A percentile compares a stretch with the other conserved stretches of the same genome.
These are phyloP conservation scores for Colletotrichum musicola DNA, from an alignment of 2,329 filamentous ascomycete species.

Conservation along the genomic window DNA sequence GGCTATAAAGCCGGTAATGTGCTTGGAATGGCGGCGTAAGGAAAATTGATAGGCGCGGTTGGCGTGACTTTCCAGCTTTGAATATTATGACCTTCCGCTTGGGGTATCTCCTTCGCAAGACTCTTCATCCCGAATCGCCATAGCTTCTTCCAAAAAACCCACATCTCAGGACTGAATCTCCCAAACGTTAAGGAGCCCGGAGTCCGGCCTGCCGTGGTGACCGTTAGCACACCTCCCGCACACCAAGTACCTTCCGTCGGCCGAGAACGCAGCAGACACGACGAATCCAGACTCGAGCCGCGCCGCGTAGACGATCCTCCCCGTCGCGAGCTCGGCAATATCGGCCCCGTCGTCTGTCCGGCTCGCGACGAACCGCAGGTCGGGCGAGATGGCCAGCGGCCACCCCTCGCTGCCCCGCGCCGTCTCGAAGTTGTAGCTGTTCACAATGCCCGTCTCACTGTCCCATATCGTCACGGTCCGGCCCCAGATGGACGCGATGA, in stretches of 20 bases:
- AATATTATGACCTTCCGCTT: too few species aligned
- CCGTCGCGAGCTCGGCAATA: slow-evolving; percentile 32
- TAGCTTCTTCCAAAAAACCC: background rate
- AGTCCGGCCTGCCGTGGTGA: slow-evolving; percentile 25
- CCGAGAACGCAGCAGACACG: slow-evolving; percentile 26
- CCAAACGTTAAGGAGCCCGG: slow-evolving; percentile 27
- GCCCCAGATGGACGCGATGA: slow-evolving; percentile 32
- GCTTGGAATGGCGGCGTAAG: too few species aligned
- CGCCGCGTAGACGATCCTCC: slow-evolving; percentile 30
- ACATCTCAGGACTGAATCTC: slow-evolving; percentile 3
- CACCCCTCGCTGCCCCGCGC: slow-evolving; percentile 30
- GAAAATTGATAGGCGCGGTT: too few species aligned
- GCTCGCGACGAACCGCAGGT: slow-evolving; percentile 31
- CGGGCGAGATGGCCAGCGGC: slow-evolving; percentile 33
- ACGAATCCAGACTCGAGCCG: slow-evolving; percentile 33
- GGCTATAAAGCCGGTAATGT: too few species aligned
- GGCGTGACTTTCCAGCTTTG: too few species aligned
- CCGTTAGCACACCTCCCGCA: slow-evolving; percentile 19
- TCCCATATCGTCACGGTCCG: slow-evolving; percentile 35
- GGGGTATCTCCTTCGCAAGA: too few species aligned
- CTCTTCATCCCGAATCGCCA: background rate
- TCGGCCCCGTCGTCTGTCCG: slow-evolving; percentile 37
- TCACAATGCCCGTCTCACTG: slow-evolving; percentile 19
- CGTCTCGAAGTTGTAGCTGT: slow-evolving; percentile 34
- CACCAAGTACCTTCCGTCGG: slow-evolving; percentile 17